Percentiles rank a stretch among this genome's conserved stretches.
These are phyloP conservation scores for Liriodendron chinense DNA, from an alignment of 164 flowering plant species.

Conservation along the genomic window DNA sequence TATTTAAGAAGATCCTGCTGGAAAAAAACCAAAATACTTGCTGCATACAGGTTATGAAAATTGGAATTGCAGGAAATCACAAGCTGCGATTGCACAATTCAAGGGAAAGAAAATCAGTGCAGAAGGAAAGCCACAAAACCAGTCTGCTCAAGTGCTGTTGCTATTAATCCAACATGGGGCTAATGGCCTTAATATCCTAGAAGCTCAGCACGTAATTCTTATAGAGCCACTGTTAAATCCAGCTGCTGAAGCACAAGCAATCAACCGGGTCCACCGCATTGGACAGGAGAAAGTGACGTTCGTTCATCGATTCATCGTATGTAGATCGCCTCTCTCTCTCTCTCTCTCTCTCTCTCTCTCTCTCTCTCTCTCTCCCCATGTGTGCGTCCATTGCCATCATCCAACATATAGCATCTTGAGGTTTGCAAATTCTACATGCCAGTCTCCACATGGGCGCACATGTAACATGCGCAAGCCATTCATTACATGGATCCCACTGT, in stretches of 20 bases:
- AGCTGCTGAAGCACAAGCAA: conserved; percentile 95
- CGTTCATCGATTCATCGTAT: conserved; percentile 88
- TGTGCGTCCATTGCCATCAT: background rate
- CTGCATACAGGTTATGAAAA: background rate
- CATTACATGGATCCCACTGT: background rate
- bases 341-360: background rate
- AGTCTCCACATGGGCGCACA: no score
- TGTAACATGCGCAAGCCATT: background rate
- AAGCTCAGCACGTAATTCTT: conserved; percentile 93
- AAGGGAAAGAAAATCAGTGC: conserved; percentile 40
- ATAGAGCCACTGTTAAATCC: conserved; percentile 96
- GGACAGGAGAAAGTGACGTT: conserved; percentile 77
- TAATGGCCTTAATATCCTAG: conserved; percentile 92
- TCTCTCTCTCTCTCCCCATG: background rate
- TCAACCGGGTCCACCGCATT: conserved; percentile 88
- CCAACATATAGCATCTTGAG: background rate
- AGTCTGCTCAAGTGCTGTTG: conserved; percentile 63
- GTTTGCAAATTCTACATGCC: background rate
- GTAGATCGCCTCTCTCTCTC: conserved; percentile 18
- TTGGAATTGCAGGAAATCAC: conserved; percentile 63
- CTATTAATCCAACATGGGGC: conserved; percentile 91
- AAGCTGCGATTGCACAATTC: conserved; percentile 65
- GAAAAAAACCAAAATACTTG: background rate
- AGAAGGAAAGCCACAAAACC: conserved; percentile 16
- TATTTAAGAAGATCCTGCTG: background rate